These are phyloP conservation scores for Teratosphaeria gauchensis DNA, from an alignment of 2,329 filamentous ascomycete species.

Conservation along the genomic window DNA sequence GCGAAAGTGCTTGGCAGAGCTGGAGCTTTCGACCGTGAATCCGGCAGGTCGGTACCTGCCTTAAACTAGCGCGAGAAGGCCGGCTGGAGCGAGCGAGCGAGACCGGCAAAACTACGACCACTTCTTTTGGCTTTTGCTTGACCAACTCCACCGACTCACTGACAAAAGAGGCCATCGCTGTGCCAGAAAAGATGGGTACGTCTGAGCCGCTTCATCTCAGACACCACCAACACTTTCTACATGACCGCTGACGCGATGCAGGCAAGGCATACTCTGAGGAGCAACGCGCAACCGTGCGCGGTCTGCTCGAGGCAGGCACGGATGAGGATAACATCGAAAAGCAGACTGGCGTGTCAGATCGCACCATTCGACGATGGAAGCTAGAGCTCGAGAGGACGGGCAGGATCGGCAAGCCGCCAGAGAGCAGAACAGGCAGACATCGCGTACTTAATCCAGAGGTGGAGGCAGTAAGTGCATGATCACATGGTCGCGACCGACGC, in stretches of 20 bases:
- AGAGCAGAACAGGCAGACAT: constrained; percentile 27
- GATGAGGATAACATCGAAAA: constrained; percentile 28
- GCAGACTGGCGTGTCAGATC: constrained; percentile 27
- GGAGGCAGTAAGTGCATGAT: constrained; percentile 16
- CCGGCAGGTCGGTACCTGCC: not conserved
- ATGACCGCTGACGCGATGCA: not conserved
- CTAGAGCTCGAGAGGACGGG: constrained; percentile 29
- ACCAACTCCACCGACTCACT: not conserved
- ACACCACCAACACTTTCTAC: not conserved
- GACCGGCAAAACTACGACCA: not conserved
- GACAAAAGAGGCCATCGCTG: not conserved
- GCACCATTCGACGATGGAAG: constrained; percentile 27
- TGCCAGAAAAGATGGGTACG: not conserved
- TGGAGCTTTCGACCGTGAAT: not conserved
- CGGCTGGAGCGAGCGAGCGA: not conserved
- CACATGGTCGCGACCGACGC: not conserved
- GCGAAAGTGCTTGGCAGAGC: not conserved
- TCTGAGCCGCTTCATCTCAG: not conserved
- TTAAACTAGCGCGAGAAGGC: not conserved
- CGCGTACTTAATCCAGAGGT: constrained; percentile 26
- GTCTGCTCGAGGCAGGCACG: constrained; percentile 23
- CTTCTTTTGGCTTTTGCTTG: not conserved
- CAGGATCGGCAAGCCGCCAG: constrained; percentile 28
- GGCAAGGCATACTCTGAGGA: constrained; percentile 20
- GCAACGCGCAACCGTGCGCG: constrained; percentile 19